Base-by-base conservation (phyloP, 305 asterid species). In the Plantago lanceolata region DNA sequence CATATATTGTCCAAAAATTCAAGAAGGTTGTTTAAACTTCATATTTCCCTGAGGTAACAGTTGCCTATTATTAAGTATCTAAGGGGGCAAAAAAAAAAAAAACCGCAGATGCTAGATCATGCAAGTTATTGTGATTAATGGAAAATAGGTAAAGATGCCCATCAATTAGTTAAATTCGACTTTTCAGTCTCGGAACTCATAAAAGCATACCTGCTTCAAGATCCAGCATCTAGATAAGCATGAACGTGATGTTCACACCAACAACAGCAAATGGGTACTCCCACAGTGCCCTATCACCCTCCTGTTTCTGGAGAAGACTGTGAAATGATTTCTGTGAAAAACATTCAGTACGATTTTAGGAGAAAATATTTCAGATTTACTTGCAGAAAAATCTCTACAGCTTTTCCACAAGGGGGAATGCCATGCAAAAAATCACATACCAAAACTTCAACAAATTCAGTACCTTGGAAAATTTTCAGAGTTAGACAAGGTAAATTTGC, bases 251-350 rank as follows among this genome's bases (percentile, higher is more conserved):
- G 81, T 94, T 94, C 72, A 94, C 99, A 66, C 97, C 99, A 64
- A 96, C 99, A 60, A 94, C 97, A 71, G 99, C 99, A 76, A 94
- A 94, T 33, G 99, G 99, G 76, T 94, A 94, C 71, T 94, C 99
- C 99, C 99, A 94, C 78, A 86, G 51, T 51, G 97, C 96, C 29
- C 99, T 76, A 57, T 88, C 89, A 76, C 99, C 99, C 79, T 94
- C 99, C 81, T 82, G 87, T 79, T 94, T 94, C 69, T 77, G 81
- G 71, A 94, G 99, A 75, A 94, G 99, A 81, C 87, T 95, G 73
- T 94, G 99, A 75, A 94, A 94, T 18, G 99, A 90, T 81, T 77
- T 90, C 97, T 94, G 74, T 12, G 76, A 64, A 74, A 55, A 72
- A 71, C 47, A 65, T 45, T 45, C 33, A 72, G 64, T 71, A 47